phyloP scores from a whole-genome alignment of 2,329 filamentous ascomycete species.

The Dactylellina cionopaga region DNA sequence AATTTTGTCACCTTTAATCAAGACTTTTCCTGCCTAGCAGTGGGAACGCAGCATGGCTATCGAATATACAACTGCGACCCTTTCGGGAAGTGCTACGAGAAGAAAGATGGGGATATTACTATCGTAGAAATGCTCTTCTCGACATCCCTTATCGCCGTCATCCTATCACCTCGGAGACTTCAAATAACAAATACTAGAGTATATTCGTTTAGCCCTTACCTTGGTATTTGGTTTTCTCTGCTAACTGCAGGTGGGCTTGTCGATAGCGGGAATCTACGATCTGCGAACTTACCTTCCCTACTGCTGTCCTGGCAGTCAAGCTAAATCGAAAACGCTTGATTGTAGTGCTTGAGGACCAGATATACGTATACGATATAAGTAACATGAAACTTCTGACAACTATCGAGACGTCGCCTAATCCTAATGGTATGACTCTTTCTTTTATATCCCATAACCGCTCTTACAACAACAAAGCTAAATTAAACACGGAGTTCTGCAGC shows the following conservation, averaged over 20 bases:
- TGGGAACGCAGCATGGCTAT: conserved; percentile 93
- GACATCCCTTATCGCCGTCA: conserved; percentile 92
- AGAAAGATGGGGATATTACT: conserved; percentile 91
- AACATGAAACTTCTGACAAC: conserved; percentile 96
- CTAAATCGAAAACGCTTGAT: conserved; percentile 93
- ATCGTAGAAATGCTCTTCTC: conserved; percentile 99
- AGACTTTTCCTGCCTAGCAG: conserved; percentile 95
- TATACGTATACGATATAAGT: conserved; percentile 98
- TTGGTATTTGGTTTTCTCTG: not conserved
- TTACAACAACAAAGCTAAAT: no score
- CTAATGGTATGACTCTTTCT: conserved; percentile 67
- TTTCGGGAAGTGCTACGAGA: conserved; percentile 93
- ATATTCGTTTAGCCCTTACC: conserved; percentile 56
- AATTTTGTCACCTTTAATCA: conserved; percentile 99
- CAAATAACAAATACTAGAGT: conserved; percentile 99
- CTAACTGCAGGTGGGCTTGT: not conserved
- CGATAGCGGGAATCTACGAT: conserved; percentile 79
- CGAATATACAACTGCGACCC: conserved; percentile 97
- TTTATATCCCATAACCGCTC: no score
- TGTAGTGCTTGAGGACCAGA: conserved; percentile 92
- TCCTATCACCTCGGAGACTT: conserved; percentile 87
- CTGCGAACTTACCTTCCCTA: conserved; percentile 97
- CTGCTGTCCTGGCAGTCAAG: conserved; percentile 91
- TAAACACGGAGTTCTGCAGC: no score
- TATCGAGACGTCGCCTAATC: conserved; percentile 93